Percentiles rank a stretch among this genome's conserved stretches.
phyloP scores from a whole-genome alignment of 352 stramenopile species.

The Pythium brachiatum region DNA sequence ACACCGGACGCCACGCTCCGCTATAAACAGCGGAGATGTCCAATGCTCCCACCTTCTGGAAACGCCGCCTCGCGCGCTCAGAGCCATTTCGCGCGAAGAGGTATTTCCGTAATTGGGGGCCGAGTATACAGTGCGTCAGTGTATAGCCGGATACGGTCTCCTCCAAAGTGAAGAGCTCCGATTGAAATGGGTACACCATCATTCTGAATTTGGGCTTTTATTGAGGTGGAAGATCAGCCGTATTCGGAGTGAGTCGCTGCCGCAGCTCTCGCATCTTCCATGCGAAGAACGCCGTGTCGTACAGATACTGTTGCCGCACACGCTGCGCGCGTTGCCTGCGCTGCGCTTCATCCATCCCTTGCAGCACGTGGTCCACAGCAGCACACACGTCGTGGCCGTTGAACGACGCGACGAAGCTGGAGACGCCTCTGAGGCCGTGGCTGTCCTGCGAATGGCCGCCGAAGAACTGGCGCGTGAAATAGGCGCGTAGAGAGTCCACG shows the following conservation, averaged over 20 bases:
- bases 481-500: constrained; percentile 29
- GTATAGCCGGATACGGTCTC: constrained; percentile 1
- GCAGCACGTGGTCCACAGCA: constrained; percentile 38
- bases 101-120: background rate
- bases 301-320: constrained; percentile 57
- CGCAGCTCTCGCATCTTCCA: constrained; percentile 51
- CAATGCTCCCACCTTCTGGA: background rate
- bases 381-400: constrained; percentile 35
- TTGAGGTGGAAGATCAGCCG: background rate
- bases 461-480: constrained; percentile 45
- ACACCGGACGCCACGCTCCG: background rate
- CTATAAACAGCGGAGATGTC: background rate
- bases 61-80: background rate
- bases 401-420: constrained; percentile 43
- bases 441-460: constrained; percentile 34
- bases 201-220: background rate
- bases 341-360: constrained; percentile 27
- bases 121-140: background rate
- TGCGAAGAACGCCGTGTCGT: constrained; percentile 66
- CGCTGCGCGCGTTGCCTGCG: constrained; percentile 28
- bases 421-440: constrained; percentile 29
- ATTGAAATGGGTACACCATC: constrained; percentile 1
- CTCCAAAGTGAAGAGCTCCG: background rate
- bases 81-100: constrained; percentile 2
- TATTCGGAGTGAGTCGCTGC: background rate